Percentiles rank a stretch among this genome's conserved stretches.
phyloP scores from a whole-genome alignment of 129 eudicot species.

The Chrysanthemum seticuspe region DNA sequence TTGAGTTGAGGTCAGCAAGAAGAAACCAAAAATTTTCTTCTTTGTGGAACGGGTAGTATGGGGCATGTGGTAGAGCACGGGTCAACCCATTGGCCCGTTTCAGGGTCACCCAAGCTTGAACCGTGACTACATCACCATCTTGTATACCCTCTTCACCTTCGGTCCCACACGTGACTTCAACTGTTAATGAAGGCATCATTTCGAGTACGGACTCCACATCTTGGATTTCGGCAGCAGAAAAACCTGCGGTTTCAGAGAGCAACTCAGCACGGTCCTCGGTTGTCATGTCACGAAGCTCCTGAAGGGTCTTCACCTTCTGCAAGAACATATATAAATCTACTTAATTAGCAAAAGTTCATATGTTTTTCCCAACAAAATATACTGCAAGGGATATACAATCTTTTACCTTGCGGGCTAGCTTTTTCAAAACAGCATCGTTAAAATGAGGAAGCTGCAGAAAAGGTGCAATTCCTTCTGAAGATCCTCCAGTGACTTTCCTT shows the following conservation, averaged over 20 bases:
- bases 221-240: conserved; percentile 56
- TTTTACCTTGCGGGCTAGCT: conserved; percentile 78
- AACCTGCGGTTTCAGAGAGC: conserved; percentile 62
- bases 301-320: conserved; percentile 70
- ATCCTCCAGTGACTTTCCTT: conserved; percentile 74
- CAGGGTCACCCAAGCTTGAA: conserved; percentile 79
- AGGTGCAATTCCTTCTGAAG: conserved; percentile 78
- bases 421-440: conserved; percentile 62
- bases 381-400: neutral
- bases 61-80: conserved; percentile 84
- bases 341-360: neutral
- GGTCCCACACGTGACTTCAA: conserved; percentile 78
- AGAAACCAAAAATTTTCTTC: conserved; percentile 86
- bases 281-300: conserved; percentile 72
- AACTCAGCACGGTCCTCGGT: conserved; percentile 66
- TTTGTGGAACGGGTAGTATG: conserved; percentile 80
- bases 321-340: conserved; percentile 9
- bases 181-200: conserved; percentile 69
- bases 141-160: conserved; percentile 98
- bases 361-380: conserved; percentile 2
- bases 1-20: conserved; percentile 71
- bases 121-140: conserved; percentile 85
- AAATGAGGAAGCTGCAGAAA: conserved; percentile 96
- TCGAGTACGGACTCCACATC: conserved; percentile 80
- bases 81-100: conserved; percentile 70